Evolutionary conservation across 2,329 filamentous ascomycete species (phyloP).

Genomic region (Coniella lustricola): DNA sequence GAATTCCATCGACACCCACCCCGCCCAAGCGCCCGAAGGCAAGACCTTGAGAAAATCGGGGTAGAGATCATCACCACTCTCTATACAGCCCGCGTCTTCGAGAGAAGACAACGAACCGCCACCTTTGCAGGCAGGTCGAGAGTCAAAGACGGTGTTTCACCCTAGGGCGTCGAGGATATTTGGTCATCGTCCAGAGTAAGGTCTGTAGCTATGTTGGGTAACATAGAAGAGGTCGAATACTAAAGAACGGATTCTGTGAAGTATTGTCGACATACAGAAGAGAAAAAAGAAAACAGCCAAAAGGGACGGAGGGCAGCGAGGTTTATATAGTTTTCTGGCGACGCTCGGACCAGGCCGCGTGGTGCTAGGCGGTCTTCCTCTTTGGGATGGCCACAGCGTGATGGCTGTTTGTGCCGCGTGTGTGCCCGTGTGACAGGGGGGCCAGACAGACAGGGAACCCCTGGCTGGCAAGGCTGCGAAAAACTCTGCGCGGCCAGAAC

Average conservation of each 20-base stretch:
- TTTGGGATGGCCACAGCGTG: too few relatives aligned
- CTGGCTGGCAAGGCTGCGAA: too few relatives aligned
- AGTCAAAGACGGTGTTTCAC: conserved; percentile 62
- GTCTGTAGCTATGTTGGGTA: conserved; percentile 89
- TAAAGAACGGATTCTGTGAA: conserved; percentile 96
- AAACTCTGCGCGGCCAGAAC: too few relatives aligned
- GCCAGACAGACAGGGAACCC: too few relatives aligned
- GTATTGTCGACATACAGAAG: conserved; percentile 57
- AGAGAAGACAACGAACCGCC: conserved; percentile 39
- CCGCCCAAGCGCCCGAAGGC: conserved; percentile 69
- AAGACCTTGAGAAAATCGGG: conserved; percentile 54
- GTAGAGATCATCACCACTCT: conserved; percentile 94
- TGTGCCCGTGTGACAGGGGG: too few relatives aligned
- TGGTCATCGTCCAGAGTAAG: conserved; percentile 90
- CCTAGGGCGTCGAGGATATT: conserved; percentile 82
- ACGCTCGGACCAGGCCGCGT: too few relatives aligned
- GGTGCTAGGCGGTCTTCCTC: too few relatives aligned
- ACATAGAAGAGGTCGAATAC: conserved; percentile 84
- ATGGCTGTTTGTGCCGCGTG: too few relatives aligned
- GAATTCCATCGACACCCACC: conserved; percentile 84
- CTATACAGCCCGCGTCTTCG: conserved; percentile 54
- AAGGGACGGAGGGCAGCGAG: conserved; percentile 23
- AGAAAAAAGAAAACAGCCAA: conserved; percentile 37
- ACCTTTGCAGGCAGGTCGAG: conserved; percentile 55
- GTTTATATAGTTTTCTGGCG: too few relatives aligned